A percentile compares a stretch with the other conserved stretches of the same genome.
These are phyloP conservation scores for Bipolaris cookei DNA, from an alignment of 2,329 filamentous ascomycete genomes.

Conservation along the genomic window DNA sequence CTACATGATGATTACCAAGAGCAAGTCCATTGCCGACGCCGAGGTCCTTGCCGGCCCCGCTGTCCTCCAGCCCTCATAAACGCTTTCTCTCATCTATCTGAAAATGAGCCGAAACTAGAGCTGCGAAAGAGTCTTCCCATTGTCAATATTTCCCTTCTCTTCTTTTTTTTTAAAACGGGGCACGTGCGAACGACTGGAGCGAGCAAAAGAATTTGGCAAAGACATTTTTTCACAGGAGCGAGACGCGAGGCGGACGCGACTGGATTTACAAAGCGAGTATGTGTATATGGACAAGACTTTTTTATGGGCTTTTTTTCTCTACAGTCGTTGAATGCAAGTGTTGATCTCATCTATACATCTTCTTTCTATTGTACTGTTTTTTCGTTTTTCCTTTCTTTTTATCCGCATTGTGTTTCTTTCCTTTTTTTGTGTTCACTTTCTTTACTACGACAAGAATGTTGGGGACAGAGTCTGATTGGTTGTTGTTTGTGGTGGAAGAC, in stretches of 20 bases:
- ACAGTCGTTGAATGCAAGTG: conserved; percentile 48
- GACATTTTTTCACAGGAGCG: conserved; percentile 9
- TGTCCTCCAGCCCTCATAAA: conserved; percentile 49
- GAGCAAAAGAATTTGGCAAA: conserved; percentile 3
- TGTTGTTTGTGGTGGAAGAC: neutral
- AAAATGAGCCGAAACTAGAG: conserved; percentile 6
- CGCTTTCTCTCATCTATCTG: neutral
- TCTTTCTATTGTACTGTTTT: conserved; percentile 7
- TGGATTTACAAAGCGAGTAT: conserved; percentile 18
- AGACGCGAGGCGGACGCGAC: conserved; percentile 2
- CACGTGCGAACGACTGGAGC: conserved; percentile 5
- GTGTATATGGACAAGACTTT: conserved; percentile 23
- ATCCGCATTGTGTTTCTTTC: conserved; percentile 9
- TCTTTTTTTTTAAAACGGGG: conserved; percentile 3
- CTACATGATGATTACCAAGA: conserved; percentile 70
- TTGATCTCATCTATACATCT: conserved; percentile 37
- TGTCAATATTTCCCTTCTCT: conserved; percentile 8
- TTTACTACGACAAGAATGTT: neutral
- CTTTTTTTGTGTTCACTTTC: neutral
- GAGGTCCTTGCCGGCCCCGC: conserved; percentile 66
- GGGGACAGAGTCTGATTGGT: neutral
- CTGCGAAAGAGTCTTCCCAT: conserved; percentile 9
- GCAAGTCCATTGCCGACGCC: conserved; percentile 40
- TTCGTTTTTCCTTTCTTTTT: conserved; percentile 21
- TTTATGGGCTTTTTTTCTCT: conserved; percentile 27